phyloP scores from a whole-genome alignment of 371 early-diverging fungal species.

The Mortierella sp. region DNA sequence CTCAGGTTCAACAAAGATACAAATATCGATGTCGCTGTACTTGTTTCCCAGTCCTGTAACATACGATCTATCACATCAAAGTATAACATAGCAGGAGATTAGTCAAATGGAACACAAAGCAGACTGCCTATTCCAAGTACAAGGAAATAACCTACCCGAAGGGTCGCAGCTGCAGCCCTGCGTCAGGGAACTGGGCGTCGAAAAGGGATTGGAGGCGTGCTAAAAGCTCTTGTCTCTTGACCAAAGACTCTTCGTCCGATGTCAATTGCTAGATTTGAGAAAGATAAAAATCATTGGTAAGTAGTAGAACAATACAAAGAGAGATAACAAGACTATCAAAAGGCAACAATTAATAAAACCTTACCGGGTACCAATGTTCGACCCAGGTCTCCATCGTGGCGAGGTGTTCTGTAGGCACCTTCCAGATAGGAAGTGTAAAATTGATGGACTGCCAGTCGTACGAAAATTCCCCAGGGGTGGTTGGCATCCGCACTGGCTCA shows the following conservation, averaged over 20 bases:
- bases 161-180: slow-evolving; percentile 24
- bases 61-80: slow-evolving; percentile 19
- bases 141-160: slow-evolving; percentile 36
- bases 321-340: background rate
- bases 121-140: background rate
- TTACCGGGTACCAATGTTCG: slow-evolving; percentile 23
- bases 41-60: slow-evolving; percentile 35
- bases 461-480: slow-evolving; percentile 12
- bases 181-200: slow-evolving; percentile 18
- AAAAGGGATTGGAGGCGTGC: slow-evolving; percentile 29
- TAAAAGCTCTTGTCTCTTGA: slow-evolving; percentile 6
- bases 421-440: slow-evolving; percentile 28
- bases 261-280: slow-evolving; percentile 1
- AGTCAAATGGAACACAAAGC: background rate
- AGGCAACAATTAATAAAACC: background rate
- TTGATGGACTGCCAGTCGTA: slow-evolving; percentile 38
- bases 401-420: background rate
- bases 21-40: slow-evolving; percentile 43
- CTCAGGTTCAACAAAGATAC: slow-evolving; percentile 18
- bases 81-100: background rate
- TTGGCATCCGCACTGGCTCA: slow-evolving; percentile 23
- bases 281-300: background rate
- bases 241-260: slow-evolving; percentile 3
- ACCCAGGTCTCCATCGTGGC: slow-evolving; percentile 6
- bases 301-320: background rate